Evolutionary conservation across 2,329 filamentous ascomycete genomes (phyloP), one percentile per base, ranked within the genome.

Genomic region (Nigrograna mackinnonii): DNA sequence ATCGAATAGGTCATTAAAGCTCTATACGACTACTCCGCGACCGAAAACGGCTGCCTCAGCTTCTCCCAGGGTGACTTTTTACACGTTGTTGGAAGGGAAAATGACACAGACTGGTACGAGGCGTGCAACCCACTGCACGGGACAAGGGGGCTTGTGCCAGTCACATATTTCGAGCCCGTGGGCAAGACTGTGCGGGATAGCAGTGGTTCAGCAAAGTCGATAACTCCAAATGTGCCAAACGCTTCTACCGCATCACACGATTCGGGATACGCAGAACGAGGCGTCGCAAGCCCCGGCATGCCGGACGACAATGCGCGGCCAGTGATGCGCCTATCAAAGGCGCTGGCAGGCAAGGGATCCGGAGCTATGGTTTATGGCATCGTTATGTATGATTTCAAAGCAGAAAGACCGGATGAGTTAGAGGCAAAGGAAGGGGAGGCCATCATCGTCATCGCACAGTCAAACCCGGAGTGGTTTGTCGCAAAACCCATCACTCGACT

Each of bases 401-500:
- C 94, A 1, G 92, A 97, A 71, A 78, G 92, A 43, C 88, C 91
- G n/a, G 94, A 99, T 68, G 94, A 99, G 72, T 73, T 99, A 44
- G 91, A 96, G 55, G 94, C 94, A 36, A 95, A 95, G 69, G 87
- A 90, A 35, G 92, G 91, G 44, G 94, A 99, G 71, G 89, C 91
- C 39, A 96, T 99, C 62, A 96, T 99, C 53, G 91, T 99, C 41
- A 97, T 97, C 65, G 94, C 94, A 33, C 94, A 97, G 69, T 97
- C 92, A 5, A 97, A 97, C 62, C 90, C 92, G 4, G 94, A 99
- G 70, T 99, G 94, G 94, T 97, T 97, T 63, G 92, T 99, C 48
- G 94, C 94, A 37, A 99, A 99, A 72, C 94, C 94, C n/a, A 99
- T 99, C 66, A 92, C 91, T 49, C 82, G 94, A 53, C 78, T 99